Percentiles rank a stretch among this genome's conserved stretches.
Conservation (phyloP, 176 grass and related monocot species). For the Oryza glumipatula region DNA sequence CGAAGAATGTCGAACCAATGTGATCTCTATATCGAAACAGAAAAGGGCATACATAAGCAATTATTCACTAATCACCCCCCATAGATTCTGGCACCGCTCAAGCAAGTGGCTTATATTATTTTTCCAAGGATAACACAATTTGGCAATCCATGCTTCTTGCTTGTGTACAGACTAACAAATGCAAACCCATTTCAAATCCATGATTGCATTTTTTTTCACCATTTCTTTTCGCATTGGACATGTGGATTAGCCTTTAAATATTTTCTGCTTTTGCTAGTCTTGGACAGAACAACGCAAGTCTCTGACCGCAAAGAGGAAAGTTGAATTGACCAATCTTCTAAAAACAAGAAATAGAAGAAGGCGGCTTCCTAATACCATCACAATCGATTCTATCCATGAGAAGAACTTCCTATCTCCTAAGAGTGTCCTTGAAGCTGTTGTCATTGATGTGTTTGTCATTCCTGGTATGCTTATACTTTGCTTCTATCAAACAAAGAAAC, state of each 20-base stretch:
- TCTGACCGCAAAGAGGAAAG: slow-evolving; percentile 68
- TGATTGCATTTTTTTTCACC: background rate
- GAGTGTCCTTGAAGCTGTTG: slow-evolving; percentile 76
- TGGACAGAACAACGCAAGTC: slow-evolving; percentile 84
- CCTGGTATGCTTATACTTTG: slow-evolving; percentile 55
- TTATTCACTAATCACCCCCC: background rate
- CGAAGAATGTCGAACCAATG: background rate
- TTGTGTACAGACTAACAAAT: background rate
- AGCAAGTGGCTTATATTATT: background rate
- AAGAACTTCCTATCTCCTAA: slow-evolving; percentile 84
- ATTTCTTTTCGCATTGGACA: background rate
- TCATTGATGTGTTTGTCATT: slow-evolving; percentile 75
- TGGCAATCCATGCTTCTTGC: background rate
- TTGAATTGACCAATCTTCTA: slow-evolving; percentile 60
- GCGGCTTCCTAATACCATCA: slow-evolving; percentile 64
- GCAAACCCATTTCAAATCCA: background rate
- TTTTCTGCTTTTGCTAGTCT: slow-evolving; percentile 57
- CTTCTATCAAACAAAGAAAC: slow-evolving; percentile 17
- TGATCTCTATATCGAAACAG: background rate
- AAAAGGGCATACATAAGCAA: background rate
- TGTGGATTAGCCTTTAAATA: background rate
- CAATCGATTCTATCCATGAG: slow-evolving; percentile 83
- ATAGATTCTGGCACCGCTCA: background rate
- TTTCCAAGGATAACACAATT: background rate
- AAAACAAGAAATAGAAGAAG: slow-evolving; percentile 66